phyloP scores from a whole-genome alignment of 257 asterid species.

The Jaltomata sinuosa region DNA sequence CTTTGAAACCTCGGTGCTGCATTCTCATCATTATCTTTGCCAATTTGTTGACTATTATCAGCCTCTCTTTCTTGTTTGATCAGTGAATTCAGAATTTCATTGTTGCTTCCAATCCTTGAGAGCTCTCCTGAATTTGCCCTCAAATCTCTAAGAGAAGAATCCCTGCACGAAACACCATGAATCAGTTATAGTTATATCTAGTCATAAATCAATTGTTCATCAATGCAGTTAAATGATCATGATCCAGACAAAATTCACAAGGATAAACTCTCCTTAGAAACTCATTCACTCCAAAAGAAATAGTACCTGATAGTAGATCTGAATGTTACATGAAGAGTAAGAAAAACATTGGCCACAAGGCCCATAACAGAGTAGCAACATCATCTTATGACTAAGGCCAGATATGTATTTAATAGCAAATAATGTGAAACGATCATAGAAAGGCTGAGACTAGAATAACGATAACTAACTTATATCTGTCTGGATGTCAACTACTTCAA shows the following conservation, averaged over 20 bases:
- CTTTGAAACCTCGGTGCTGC: constrained; percentile 59
- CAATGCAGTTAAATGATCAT: not conserved
- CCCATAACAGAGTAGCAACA: not conserved
- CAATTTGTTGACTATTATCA: constrained; percentile 33
- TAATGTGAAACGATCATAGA: not conserved
- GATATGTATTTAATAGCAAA: not conserved
- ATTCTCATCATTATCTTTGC: constrained; percentile 26
- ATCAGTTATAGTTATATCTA: not conserved
- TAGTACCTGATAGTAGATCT: not conserved
- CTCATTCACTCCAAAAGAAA: not conserved
- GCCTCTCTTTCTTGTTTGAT: constrained; percentile 54
- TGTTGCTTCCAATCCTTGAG: constrained; percentile 43
- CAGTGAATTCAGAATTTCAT: constrained; percentile 34
- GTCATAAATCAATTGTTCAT: not conserved
- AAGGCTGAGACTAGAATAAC: not conserved
- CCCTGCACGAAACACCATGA: constrained; percentile 40
- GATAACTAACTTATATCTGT: not conserved
- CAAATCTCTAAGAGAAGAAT: constrained; percentile 65
- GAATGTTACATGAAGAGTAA: not conserved
- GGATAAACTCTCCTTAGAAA: not conserved
- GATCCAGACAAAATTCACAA: not conserved
- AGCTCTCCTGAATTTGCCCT: constrained; percentile 62
- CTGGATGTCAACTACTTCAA: not conserved
- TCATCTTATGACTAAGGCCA: not conserved
- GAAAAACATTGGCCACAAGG: not conserved